These are phyloP conservation scores for Sphagnum tenellum DNA, from an alignment of 225 moss, liverwort and hornwort species.

Conservation along the genomic window DNA sequence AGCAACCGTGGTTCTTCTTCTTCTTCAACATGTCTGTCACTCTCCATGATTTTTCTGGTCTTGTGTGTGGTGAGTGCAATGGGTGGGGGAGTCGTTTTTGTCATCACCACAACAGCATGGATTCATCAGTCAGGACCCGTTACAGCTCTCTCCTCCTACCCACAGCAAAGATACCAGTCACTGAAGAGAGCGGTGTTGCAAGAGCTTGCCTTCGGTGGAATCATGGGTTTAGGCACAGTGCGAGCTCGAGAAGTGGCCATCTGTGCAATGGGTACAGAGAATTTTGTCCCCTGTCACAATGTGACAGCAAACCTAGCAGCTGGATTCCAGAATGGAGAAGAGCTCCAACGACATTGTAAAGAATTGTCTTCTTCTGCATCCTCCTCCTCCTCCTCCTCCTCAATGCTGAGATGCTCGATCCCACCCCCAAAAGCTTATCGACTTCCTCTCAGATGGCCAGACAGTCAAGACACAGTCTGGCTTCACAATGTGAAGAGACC, in stretches of 20 bases:
- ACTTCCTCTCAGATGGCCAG: constrained; percentile 23
- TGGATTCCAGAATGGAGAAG: constrained; percentile 15
- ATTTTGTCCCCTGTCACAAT: constrained; percentile 36
- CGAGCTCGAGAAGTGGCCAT: constrained; percentile 19
- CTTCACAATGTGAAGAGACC: constrained; percentile 22
- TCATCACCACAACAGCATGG: constrained; percentile 6
- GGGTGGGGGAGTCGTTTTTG: constrained; percentile 1
- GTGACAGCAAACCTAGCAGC: constrained; percentile 19
- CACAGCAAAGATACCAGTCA: constrained; percentile 20
- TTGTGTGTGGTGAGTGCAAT: constrained; percentile 15
- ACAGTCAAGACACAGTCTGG: constrained; percentile 23
- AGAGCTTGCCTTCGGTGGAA: constrained; percentile 31
- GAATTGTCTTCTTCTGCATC: neutral
- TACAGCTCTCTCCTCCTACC: constrained; percentile 10
- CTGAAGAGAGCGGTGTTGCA: constrained; percentile 27
- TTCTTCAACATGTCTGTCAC: neutral
- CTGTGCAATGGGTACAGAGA: constrained; percentile 23
- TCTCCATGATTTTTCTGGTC: constrained; percentile 12
- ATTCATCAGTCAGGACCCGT: constrained; percentile 6
- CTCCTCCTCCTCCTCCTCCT: too few species aligned
- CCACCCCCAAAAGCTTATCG: constrained; percentile 24
- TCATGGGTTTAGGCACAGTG: constrained; percentile 25
- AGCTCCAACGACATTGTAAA: constrained; percentile 29
- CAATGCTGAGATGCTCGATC: constrained; percentile 18
- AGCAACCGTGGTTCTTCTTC: constrained; percentile 1